Evolutionary conservation across 2,329 filamentous ascomycete genomes (phyloP).

Genomic region (Penicillium brevicompactum): DNA sequence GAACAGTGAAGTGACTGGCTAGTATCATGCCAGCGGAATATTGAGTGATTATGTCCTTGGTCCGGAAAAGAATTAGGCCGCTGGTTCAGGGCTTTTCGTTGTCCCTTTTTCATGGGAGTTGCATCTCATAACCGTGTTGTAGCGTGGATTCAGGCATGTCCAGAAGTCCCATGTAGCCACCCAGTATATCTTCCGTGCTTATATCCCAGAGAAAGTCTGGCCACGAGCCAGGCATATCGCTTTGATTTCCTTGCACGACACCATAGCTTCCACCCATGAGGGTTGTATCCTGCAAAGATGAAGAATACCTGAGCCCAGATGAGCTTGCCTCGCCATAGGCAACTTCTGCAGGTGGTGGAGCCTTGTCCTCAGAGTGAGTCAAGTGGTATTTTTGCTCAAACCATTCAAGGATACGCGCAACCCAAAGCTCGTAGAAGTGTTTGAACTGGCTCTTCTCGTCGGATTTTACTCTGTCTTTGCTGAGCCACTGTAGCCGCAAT

Average conservation of each 20-base stretch:
- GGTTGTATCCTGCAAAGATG: not conserved
- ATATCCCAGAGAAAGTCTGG: constrained; percentile 6
- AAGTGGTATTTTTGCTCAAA: constrained; percentile 6
- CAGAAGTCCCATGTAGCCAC: not conserved
- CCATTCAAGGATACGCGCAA: constrained; percentile 3
- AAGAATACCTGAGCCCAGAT: not conserved
- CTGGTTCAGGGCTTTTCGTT: too few relatives aligned
- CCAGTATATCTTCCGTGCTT: constrained; percentile 4
- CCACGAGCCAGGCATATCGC: not conserved
- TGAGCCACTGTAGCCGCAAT: not conserved
- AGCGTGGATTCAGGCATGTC: constrained; percentile 1
- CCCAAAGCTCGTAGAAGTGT: constrained; percentile 3
- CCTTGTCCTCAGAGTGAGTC: not conserved
- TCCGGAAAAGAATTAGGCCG: too few relatives aligned
- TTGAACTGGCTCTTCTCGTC: not conserved
- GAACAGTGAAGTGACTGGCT: not conserved
- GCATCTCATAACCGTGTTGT: not conserved
- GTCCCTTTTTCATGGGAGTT: not conserved
- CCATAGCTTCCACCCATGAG: not conserved
- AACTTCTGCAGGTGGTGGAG: not conserved
- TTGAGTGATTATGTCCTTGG: too few relatives aligned
- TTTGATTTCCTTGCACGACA: not conserved
- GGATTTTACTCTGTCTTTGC: not conserved
- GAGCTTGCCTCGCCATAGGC: not conserved
- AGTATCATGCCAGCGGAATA: not conserved